Evolutionary conservation across 345 rosid genomes (phyloP), one percentile per base, ranked within the genome.

Genomic region (Citrus unshiu): DNA sequence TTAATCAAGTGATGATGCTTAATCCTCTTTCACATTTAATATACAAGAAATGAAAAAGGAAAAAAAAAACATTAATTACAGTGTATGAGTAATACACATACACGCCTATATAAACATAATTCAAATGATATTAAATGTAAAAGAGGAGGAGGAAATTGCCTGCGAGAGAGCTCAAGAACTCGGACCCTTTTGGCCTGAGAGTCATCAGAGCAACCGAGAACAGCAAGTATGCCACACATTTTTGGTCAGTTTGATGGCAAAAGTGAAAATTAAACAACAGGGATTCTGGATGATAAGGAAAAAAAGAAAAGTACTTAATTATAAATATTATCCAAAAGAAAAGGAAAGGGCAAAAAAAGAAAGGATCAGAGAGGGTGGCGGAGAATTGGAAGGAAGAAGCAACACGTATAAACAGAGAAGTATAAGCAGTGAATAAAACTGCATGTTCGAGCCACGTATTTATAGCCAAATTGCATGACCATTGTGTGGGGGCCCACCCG

Each of bases 91-190:
- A 9, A 43, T 10, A 13, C 16, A 46, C 5, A 4, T 3, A 46
- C 16, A 46, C 5, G 51, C 51, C 51, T 46, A 12, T 46, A 46
- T 46, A 46, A 46, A 4, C 51, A 57, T 7, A 59, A 43, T 16
- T 2, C 19, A 35, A 27, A 59, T 27, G 39, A 5, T 22, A 35
- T 56, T 6, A 37, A 19, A 63, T 3, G 30, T 8, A 0, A 19
- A 7, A 25, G 27, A 64, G 35, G 25, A 40, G 1, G 54, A 57
- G 46, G 65, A 30, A 22, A 68, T 79, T 88, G 84, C 99, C 99
- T 94, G 93, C 99, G 99, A 74, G 99, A 95, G 81, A 95, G 99
- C 91, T 95, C 99, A 75, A 95, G 94, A 7, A 95, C 98, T 57
- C 98, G 97, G 78, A 90, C 96, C 87, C 99, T 89, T 75, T 91